These are phyloP conservation scores for Bryum argenteum DNA, from an alignment of 225 moss, liverwort and hornwort species.

Conservation along the genomic window DNA sequence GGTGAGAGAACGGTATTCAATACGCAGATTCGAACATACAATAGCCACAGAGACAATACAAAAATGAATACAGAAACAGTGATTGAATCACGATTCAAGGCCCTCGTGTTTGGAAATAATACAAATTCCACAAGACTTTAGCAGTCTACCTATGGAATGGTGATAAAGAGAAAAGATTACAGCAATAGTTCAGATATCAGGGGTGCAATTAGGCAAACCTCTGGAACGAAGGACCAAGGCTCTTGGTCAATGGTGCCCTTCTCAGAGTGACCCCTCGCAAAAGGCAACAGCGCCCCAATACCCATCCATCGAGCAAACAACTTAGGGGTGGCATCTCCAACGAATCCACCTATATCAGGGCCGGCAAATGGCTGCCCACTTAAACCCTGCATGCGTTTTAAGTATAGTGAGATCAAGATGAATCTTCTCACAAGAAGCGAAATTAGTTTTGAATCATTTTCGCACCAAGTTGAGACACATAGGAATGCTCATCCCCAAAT, in stretches of 20 bases:
- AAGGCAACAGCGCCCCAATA: slow-evolving; percentile 79
- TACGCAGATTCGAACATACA: neutral
- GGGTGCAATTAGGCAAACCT: slow-evolving; percentile 38
- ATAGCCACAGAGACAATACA: neutral
- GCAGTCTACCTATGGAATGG: neutral
- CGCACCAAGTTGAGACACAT: slow-evolving; percentile 85
- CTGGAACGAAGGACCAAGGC: slow-evolving; percentile 81
- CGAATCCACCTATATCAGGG: slow-evolving; percentile 92
- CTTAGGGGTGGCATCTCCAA: slow-evolving; percentile 72
- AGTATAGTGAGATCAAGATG: neutral
- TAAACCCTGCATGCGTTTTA: slow-evolving; percentile 52
- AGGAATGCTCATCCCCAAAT: slow-evolving; percentile 88
- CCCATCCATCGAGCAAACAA: slow-evolving; percentile 86
- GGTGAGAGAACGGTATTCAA: neutral
- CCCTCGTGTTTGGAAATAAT: no score
- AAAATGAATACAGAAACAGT: no score
- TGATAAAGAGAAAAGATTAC: neutral
- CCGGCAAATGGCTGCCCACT: slow-evolving; percentile 89
- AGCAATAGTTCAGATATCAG: neutral
- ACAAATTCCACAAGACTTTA: no score
- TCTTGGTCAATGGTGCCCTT: slow-evolving; percentile 81
- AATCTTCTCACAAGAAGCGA: neutral
- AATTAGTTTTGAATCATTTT: neutral
- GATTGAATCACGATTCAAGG: no score
- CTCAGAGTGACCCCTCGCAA: slow-evolving; percentile 79